These are phyloP conservation scores for Alternaria brassicicola DNA, from an alignment of 2,329 filamentous ascomycete genomes.

Conservation along the genomic window DNA sequence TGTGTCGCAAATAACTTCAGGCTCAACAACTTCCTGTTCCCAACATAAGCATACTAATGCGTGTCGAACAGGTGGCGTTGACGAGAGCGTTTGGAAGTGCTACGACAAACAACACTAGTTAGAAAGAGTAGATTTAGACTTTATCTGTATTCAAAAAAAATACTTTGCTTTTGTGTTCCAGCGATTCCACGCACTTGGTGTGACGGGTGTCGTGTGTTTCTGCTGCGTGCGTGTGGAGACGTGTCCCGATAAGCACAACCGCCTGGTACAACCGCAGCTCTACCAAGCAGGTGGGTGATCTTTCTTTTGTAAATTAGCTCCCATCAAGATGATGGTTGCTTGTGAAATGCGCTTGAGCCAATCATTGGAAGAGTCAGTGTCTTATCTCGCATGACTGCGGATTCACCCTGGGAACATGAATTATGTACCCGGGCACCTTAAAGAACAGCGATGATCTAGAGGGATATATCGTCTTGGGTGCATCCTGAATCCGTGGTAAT, in stretches of 20 bases:
- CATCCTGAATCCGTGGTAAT: conserved; percentile 5
- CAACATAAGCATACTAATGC: neutral
- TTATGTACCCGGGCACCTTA: neutral
- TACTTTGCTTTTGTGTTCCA: conserved; percentile 10
- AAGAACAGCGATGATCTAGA: neutral
- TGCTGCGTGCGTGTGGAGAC: conserved; percentile 5
- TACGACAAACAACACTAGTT: neutral
- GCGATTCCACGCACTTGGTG: neutral
- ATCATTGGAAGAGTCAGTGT: conserved; percentile 24
- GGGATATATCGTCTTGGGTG: neutral
- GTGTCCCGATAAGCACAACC: conserved; percentile 5
- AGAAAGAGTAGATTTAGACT: neutral
- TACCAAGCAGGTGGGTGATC: neutral
- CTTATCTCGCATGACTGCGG: conserved; percentile 50
- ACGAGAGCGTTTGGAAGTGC: neutral
- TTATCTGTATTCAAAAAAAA: neutral
- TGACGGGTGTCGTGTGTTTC: neutral
- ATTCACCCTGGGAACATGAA: neutral
- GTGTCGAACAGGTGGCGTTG: conserved; percentile 12
- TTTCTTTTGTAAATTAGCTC: conserved; percentile 11
- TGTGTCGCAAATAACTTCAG: conserved; percentile 24
- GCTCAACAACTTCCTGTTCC: conserved; percentile 3
- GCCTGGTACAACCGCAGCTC: neutral
- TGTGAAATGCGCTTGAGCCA: conserved; percentile 18
- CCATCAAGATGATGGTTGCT: conserved; percentile 8